Evolutionary conservation across 495 filamentous ascomycete genomes (phyloP).

Genomic region (Podospora didyma): DNA sequence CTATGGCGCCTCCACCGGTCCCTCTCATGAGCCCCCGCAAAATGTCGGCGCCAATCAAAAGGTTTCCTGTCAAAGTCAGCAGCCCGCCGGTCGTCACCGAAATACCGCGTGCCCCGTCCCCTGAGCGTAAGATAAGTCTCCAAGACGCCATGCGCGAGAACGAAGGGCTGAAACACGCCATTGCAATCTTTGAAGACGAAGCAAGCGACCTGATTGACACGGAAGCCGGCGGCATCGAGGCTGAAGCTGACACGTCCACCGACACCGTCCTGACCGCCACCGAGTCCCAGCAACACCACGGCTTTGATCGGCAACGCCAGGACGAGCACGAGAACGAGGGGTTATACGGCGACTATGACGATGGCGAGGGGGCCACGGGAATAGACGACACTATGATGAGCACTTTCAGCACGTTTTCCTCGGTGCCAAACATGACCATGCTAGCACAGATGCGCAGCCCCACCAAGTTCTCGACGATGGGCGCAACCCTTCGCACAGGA

Average conservation of each 20-base stretch:
- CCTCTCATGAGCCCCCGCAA: slow-evolving; percentile 44
- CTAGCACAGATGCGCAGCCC: slow-evolving; percentile 62
- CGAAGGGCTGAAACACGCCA: slow-evolving; percentile 37
- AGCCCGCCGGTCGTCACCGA: slow-evolving; percentile 21
- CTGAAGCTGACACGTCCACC: slow-evolving; percentile 5
- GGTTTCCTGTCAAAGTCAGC: slow-evolving; percentile 51
- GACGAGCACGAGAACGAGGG: slow-evolving; percentile 17
- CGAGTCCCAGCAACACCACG: not conserved
- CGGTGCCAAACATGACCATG: slow-evolving; percentile 82
- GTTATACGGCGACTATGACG: slow-evolving; percentile 1
- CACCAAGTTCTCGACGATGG: slow-evolving; percentile 35
- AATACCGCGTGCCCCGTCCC: slow-evolving; percentile 9
- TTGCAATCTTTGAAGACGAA: slow-evolving; percentile 54
- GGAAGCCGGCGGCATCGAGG: slow-evolving; percentile 7
- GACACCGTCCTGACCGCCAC: slow-evolving; percentile 13
- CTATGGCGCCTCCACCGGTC: slow-evolving; percentile 25
- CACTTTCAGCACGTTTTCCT: slow-evolving; percentile 81
- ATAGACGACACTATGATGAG: slow-evolving; percentile 65
- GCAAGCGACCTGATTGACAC: slow-evolving; percentile 24
- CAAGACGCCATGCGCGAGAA: slow-evolving; percentile 41
- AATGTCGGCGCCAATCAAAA: slow-evolving; percentile 44
- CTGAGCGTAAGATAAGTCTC: slow-evolving; percentile 35
- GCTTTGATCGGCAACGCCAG: not conserved
- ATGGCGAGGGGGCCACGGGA: slow-evolving; percentile 33
- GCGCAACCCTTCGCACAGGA: slow-evolving; percentile 24